Conservation (phyloP, 331 rosid genomes). For the Dryas integrifolia region DNA sequence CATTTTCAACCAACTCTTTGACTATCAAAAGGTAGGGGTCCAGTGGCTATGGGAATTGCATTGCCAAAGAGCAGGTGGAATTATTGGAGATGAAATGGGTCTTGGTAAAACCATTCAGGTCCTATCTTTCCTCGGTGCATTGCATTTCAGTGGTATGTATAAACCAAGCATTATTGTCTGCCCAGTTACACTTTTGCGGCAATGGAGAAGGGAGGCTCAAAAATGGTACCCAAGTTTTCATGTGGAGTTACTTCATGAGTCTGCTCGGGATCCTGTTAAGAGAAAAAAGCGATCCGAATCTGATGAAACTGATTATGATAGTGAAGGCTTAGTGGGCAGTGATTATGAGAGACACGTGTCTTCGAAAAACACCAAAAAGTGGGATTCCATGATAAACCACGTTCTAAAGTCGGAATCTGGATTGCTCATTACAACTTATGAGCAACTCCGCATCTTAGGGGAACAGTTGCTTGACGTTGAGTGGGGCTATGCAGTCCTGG, state of each 20-base stretch:
- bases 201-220: slow-evolving; percentile 91
- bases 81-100: slow-evolving; percentile 99
- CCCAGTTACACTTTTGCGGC: slow-evolving; percentile 91
- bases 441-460: slow-evolving; percentile 86
- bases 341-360: slow-evolving; percentile 42
- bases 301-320: slow-evolving; percentile 62
- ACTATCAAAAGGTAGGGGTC: slow-evolving; percentile 93
- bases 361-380: slow-evolving; percentile 54
- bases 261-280: slow-evolving; percentile 61
- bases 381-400: slow-evolving; percentile 72
- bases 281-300: slow-evolving; percentile 63
- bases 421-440: slow-evolving; percentile 87
- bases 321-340: slow-evolving; percentile 52
- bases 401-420: slow-evolving; percentile 76
- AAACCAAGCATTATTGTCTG: slow-evolving; percentile 86
- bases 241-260: slow-evolving; percentile 82
- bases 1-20: slow-evolving; percentile 74
- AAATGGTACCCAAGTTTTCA: slow-evolving; percentile 86
- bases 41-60: slow-evolving; percentile 99
- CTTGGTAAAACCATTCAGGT: slow-evolving; percentile 97
- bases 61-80: slow-evolving; percentile 98
- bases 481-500: slow-evolving; percentile 96
- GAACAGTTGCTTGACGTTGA: slow-evolving; percentile 74
- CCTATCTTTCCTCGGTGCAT: slow-evolving; percentile 81
- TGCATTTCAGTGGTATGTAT: slow-evolving; percentile 89